Conservation (phyloP, 2,329 filamentous ascomycete genomes). For the Ceratocystis diversiconidia region DNA sequence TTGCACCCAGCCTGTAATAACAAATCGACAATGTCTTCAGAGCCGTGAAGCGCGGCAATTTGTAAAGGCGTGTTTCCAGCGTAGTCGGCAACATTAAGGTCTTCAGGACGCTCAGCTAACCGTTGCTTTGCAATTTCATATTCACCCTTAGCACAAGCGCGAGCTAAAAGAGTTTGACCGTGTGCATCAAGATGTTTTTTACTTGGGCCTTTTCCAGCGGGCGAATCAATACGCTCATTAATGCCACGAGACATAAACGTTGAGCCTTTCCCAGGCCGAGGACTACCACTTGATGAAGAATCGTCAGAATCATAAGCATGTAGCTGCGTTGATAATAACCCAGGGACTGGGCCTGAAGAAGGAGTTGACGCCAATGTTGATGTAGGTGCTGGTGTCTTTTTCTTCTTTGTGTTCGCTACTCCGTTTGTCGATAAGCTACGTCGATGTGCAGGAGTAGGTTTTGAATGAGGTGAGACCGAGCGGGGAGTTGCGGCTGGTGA, state of each 20-base stretch:
- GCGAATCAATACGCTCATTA: constrained; percentile 47
- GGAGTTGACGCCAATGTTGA: not conserved
- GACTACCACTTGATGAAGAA: constrained; percentile 46
- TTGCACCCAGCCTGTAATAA: constrained; percentile 74
- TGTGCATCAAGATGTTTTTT: constrained; percentile 87
- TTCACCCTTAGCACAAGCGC: constrained; percentile 76
- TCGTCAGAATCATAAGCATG: constrained; percentile 55
- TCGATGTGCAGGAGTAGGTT: constrained; percentile 36
- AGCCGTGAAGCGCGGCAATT: constrained; percentile 78
- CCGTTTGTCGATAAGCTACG: constrained; percentile 51
- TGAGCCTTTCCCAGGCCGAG: constrained; percentile 44
- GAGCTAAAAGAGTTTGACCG: constrained; percentile 78
- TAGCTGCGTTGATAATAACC: constrained; percentile 37
- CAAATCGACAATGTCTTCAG: constrained; percentile 73
- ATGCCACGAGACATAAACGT: constrained; percentile 40
- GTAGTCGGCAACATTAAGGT: constrained; percentile 80
- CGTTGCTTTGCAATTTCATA: constrained; percentile 63
- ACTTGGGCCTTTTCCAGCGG: constrained; percentile 54
- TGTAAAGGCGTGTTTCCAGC: constrained; percentile 94
- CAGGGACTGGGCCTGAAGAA: not conserved
- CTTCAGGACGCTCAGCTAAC: constrained; percentile 65
- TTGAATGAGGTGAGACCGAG: constrained; percentile 45
- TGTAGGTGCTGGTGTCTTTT: constrained; percentile 39
- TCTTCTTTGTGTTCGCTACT: constrained; percentile 48
- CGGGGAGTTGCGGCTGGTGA: constrained; percentile 21